These are phyloP conservation scores for Bruguiera parviflora DNA, from an alignment of 345 rosid genomes.

Conservation along the genomic window DNA sequence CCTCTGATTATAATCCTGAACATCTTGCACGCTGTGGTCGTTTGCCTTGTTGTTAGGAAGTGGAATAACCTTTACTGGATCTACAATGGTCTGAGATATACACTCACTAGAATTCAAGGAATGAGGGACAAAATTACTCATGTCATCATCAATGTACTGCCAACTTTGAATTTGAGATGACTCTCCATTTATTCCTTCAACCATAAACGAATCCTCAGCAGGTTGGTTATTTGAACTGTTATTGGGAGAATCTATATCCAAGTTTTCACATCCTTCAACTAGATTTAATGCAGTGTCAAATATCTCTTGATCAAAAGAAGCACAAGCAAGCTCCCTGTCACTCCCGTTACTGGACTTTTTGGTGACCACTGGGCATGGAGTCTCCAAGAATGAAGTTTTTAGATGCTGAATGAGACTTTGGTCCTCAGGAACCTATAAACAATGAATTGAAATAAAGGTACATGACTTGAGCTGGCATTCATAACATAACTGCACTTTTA, in stretches of 20 bases:
- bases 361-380: conserved; percentile 33
- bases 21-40: conserved; percentile 35
- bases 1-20: conserved; percentile 36
- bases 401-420: conserved; percentile 51
- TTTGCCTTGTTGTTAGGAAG: conserved; percentile 29
- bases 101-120: conserved; percentile 73
- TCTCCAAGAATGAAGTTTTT: conserved; percentile 56
- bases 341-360: conserved; percentile 28
- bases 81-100: conserved; percentile 59
- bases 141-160: conserved; percentile 65
- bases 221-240: conserved; percentile 38
- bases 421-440: conserved; percentile 72
- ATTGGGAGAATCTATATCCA: conserved; percentile 43
- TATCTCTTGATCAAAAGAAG: conserved; percentile 31
- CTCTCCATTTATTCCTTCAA: conserved; percentile 50
- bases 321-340: conserved; percentile 24
- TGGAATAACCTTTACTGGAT: conserved; percentile 38
- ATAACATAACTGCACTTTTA: neutral
- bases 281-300: conserved; percentile 36
- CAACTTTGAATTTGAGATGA: conserved; percentile 70
- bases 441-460: conserved; percentile 1
- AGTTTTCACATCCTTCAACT: conserved; percentile 34
- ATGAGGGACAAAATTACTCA: conserved; percentile 52
- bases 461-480: conserved; percentile 9
- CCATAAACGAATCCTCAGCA: conserved; percentile 51